A percentile compares a stretch with the other conserved stretches of the same genome.
These are phyloP conservation scores for Camelina sativa DNA, from an alignment of 345 rosid genomes.

Conservation along the genomic window DNA sequence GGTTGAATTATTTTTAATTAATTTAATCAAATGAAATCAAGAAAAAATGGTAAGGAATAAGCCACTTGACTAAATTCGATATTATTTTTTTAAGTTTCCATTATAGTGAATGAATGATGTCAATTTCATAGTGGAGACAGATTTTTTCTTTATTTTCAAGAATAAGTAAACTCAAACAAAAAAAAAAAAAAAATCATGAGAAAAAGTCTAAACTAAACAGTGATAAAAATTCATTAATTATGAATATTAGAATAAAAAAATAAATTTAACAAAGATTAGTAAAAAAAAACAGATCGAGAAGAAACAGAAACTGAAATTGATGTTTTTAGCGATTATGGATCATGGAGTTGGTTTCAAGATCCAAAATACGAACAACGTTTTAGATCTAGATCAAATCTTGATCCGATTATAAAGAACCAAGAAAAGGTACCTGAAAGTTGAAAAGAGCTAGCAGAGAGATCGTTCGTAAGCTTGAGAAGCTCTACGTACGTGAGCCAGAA, in stretches of 20 bases:
- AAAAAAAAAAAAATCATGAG: background rate
- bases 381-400: conserved; percentile 24
- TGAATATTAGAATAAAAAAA: background rate
- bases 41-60: conserved; percentile 1
- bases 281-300: conserved; percentile 2
- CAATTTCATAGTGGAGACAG: conserved; percentile 41
- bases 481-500: background rate
- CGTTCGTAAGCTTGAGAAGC: background rate
- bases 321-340: background rate
- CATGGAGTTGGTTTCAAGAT: conserved; percentile 3
- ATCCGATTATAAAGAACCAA: background rate
- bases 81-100: background rate
- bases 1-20: background rate
- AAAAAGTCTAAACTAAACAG: conserved; percentile 35
- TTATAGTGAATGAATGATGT: conserved; percentile 24
- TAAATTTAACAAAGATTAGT: background rate
- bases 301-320: background rate
- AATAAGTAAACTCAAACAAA: background rate
- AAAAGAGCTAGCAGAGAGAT: background rate
- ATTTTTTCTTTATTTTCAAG: background rate
- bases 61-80: conserved; percentile 30
- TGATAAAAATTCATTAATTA: background rate
- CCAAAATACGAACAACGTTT: background rate
- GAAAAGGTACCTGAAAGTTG: conserved; percentile 32
- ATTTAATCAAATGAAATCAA: background rate